A percentile compares a stretch with the other conserved stretches of the same genome.
Conservation (phyloP, 352 stramenopile species). For the Pythium brachiatum region DNA sequence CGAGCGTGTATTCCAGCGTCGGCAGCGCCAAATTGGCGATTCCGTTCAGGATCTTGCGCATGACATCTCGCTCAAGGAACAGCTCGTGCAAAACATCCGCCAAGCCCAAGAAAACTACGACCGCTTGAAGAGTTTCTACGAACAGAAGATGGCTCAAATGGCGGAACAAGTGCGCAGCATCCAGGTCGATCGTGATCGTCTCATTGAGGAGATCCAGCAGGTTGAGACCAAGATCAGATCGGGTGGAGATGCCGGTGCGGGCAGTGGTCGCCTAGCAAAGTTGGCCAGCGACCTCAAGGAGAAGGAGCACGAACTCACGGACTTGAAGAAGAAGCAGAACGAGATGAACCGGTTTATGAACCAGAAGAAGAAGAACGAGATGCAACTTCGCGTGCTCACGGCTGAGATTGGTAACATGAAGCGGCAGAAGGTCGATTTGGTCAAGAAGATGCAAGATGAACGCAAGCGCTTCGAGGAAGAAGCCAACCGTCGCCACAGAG, state of each 20-base stretch:
- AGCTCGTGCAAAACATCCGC: slow-evolving; percentile 77
- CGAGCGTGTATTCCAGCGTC: slow-evolving; percentile 81
- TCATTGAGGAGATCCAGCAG: slow-evolving; percentile 77
- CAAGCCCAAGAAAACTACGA: slow-evolving; percentile 83
- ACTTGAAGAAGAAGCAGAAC: slow-evolving; percentile 76
- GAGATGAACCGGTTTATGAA: slow-evolving; percentile 82
- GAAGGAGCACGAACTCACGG: slow-evolving; percentile 73
- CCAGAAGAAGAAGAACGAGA: slow-evolving; percentile 87
- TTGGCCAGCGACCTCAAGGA: slow-evolving; percentile 71
- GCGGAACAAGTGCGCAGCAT: slow-evolving; percentile 61
- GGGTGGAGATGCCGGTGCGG: slow-evolving; percentile 50
- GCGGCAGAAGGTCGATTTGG: slow-evolving; percentile 84
- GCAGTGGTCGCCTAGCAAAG: slow-evolving; percentile 59
- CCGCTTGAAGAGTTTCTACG: slow-evolving; percentile 78
- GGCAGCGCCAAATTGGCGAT: slow-evolving; percentile 74
- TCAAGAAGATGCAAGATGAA: slow-evolving; percentile 87
- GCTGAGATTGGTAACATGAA: slow-evolving; percentile 88
- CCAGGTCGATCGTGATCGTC: slow-evolving; percentile 62
- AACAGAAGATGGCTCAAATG: slow-evolving; percentile 84
- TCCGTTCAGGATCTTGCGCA: slow-evolving; percentile 77
- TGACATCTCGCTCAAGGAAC: slow-evolving; percentile 85
- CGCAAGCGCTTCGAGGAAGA: slow-evolving; percentile 84
- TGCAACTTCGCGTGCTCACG: slow-evolving; percentile 74
- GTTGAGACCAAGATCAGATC: slow-evolving; percentile 60
- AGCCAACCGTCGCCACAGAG: slow-evolving; percentile 65